Percentiles rank a stretch among this genome's conserved stretches.
Conservation (phyloP, 257 asterid species). For the Solanum pennellii region DNA sequence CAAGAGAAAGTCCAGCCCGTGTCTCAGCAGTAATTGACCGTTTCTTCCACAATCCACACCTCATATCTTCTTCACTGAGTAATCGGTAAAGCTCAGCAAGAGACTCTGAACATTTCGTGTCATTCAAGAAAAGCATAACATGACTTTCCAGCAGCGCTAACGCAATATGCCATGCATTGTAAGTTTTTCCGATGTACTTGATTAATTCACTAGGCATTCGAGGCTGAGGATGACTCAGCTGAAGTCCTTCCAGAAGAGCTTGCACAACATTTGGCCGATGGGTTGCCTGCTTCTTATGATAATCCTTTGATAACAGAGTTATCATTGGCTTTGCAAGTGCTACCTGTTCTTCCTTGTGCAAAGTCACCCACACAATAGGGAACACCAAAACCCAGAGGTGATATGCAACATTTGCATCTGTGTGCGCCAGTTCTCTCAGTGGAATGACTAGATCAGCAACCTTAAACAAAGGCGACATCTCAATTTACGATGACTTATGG, state of each 20-base stretch:
- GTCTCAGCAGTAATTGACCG: conserved; percentile 89
- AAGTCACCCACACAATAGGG: conserved; percentile 99
- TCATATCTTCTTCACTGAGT: conserved; percentile 97
- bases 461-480: conserved; percentile 20
- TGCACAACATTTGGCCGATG: conserved; percentile 97
- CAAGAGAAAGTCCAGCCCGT: conserved; percentile 92
- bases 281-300: conserved; percentile 93
- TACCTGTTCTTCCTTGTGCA: conserved; percentile 93
- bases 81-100: conserved; percentile 97
- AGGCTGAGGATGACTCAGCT: conserved; percentile 97
- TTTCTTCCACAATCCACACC: conserved; percentile 99
- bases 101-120: conserved; percentile 91
- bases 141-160: conserved; percentile 92
- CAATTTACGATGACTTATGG: not conserved
- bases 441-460: conserved; percentile 92
- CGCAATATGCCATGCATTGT: conserved; percentile 97
- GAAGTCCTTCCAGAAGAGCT: conserved; percentile 98
- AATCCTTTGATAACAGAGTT: conserved; percentile 83
- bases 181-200: conserved; percentile 93
- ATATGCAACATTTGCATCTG: conserved; percentile 91
- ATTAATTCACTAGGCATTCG: conserved; percentile 98
- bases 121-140: conserved; percentile 87
- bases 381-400: conserved; percentile 97
- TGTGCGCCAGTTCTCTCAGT: conserved; percentile 87
- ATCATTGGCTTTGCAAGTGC: conserved; percentile 98